Percentiles rank a stretch among this genome's conserved stretches.
Conservation (phyloP, 2,329 filamentous ascomycete species). For the Alternaria sp. region DNA sequence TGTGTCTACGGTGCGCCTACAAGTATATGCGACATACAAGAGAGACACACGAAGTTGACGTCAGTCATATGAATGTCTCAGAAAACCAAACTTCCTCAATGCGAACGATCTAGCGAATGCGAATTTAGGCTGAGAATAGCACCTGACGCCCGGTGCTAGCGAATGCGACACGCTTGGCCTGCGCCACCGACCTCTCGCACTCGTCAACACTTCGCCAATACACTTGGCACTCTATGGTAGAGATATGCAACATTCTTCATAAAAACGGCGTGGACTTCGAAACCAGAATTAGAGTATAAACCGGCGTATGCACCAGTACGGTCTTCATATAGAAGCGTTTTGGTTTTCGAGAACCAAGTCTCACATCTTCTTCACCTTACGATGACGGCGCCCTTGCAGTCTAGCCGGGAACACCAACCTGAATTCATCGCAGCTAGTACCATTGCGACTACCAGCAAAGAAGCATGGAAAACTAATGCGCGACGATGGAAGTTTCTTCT, state of each 20-base stretch:
- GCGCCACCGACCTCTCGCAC: neutral
- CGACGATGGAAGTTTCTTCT: neutral
- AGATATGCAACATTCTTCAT: neutral
- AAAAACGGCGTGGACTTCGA: neutral
- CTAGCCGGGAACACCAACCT: neutral
- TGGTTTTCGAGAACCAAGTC: neutral
- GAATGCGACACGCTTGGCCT: neutral
- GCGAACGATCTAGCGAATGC: neutral
- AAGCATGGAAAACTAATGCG: neutral
- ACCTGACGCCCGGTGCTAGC: neutral
- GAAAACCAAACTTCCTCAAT: neutral
- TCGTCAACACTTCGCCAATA: neutral
- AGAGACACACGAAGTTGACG: neutral
- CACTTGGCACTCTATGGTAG: neutral
- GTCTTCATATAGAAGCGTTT: no score
- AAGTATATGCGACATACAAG: neutral
- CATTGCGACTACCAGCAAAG: rapidly evolving
- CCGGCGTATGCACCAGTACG: neutral
- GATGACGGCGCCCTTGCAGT: neutral
- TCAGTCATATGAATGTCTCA: neutral
- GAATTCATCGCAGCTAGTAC: neutral
- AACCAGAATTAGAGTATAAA: no score
- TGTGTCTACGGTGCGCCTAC: neutral
- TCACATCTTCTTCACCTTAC: neutral
- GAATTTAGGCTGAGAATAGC: neutral